Evolutionary conservation across 2,329 filamentous ascomycete genomes (phyloP), one percentile per base, ranked within the genome.

Genomic region (Beauveria medogensis): DNA sequence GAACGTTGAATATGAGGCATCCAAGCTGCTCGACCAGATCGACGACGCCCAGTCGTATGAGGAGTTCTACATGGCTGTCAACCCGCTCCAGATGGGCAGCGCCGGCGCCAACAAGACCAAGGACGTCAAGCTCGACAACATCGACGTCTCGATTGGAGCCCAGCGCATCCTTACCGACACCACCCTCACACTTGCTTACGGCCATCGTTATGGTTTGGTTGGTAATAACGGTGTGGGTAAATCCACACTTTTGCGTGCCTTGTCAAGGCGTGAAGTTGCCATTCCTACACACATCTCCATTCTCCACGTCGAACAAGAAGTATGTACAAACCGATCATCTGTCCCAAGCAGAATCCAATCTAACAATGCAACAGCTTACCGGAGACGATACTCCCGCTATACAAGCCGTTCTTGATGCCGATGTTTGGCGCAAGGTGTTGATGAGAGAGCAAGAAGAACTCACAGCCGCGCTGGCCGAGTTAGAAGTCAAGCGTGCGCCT

Each of bases 41-140:
- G 89, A 93, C 69, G 84, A 88, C 69, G 80, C 92, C 14, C 88
- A 96, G 80, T 95, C 91, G 46, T 99, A 99, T 73, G 94, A 99
- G 76, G 94, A 99, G 73, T 97, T 99, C 78, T 99, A 96, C 83
- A 97, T 99, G 94, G 89, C 91, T 59, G 94, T 99, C 79, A 99
- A 99, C 75, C 94, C 94, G 63, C 83, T 99, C 64, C 93, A 97
- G 72, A 70, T 97, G 63, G 93, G 92, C 59, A 78, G 81, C 66
- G 74, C 83, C 61, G 82, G 87, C 37, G 78, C 89, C 63, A 84
- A 85, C 67, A 99, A 97, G 86, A 96, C 92, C 75, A 99, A 99
- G 81, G 94, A 99, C 72, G 92, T 99, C 81, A 99, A 97, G 79
- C 80, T 99, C 67, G 94, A 99, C 75, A 92, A 90, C 68, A 91